Conservation (phyloP, 2,329 filamentous ascomycete species). For the Colletotrichum sp. region DNA sequence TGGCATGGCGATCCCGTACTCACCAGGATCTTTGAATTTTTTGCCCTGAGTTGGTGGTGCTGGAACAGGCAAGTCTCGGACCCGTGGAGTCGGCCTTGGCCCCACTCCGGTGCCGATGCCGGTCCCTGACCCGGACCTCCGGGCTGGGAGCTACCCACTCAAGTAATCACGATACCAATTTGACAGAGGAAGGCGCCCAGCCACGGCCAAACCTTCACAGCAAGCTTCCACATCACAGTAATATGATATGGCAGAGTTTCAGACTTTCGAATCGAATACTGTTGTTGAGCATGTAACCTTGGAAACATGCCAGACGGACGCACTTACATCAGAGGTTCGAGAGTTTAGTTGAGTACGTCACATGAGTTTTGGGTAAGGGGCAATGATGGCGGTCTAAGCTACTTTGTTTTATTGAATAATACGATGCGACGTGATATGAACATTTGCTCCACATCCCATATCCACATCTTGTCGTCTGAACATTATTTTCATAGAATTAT, state of each 20-base stretch:
- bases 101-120: background rate
- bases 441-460: background rate
- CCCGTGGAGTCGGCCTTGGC: background rate
- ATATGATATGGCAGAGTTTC: too few species aligned
- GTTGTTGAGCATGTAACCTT: background rate
- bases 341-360: rapidly evolving
- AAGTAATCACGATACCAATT: too few species aligned
- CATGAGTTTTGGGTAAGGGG: rapidly evolving
- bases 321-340: background rate
- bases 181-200: too few species aligned
- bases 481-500: background rate
- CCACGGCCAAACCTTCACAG: too few species aligned
- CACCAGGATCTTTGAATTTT: background rate
- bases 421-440: background rate
- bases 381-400: background rate
- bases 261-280: too few species aligned
- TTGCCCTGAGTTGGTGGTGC: background rate
- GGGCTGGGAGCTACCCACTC: background rate
- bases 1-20: background rate
- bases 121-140: background rate
- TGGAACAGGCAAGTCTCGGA: background rate
- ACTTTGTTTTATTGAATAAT: background rate
- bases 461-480: background rate
- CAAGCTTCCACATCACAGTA: rapidly evolving
- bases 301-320: too few species aligned